These are phyloP conservation scores for Centaurea solstitialis DNA, from an alignment of 129 eudicot species.

Conservation along the genomic window DNA sequence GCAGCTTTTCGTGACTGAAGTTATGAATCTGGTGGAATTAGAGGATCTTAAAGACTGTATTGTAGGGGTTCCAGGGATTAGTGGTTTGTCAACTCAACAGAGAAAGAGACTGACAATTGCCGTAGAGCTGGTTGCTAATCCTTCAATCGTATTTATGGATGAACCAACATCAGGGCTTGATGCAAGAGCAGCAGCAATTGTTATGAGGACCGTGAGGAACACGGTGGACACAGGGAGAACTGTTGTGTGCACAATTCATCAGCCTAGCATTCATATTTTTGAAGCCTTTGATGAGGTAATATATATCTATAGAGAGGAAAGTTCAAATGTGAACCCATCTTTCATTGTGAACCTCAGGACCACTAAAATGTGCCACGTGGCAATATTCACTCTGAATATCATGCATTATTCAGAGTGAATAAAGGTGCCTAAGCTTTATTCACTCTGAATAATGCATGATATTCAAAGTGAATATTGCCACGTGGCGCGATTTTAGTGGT, in stretches of 20 bases:
- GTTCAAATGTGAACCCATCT: too few relatives aligned
- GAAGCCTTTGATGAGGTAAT: constrained; percentile 52
- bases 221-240: constrained; percentile 46
- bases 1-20: constrained; percentile 23
- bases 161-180: constrained; percentile 50
- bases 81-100: constrained; percentile 47
- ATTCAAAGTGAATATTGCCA: too few relatives aligned
- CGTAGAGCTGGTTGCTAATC: constrained; percentile 48
- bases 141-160: constrained; percentile 49
- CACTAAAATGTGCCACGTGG: too few relatives aligned
- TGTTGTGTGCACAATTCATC: constrained; percentile 47
- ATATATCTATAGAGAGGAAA: background rate
- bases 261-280: constrained; percentile 48
- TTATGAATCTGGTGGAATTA: constrained; percentile 13
- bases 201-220: constrained; percentile 44
- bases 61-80: constrained; percentile 41
- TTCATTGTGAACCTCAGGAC: too few relatives aligned
- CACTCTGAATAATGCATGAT: too few relatives aligned
- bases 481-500: too few relatives aligned
- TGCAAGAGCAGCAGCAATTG: constrained; percentile 50
- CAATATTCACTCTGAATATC: too few relatives aligned
- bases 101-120: constrained; percentile 46
- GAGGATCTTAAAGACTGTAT: constrained; percentile 10
- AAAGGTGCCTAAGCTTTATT: too few relatives aligned
- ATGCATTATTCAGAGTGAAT: too few relatives aligned